Conservation (phyloP, 129 eudicot genomes). For the Glebionis coronaria region DNA sequence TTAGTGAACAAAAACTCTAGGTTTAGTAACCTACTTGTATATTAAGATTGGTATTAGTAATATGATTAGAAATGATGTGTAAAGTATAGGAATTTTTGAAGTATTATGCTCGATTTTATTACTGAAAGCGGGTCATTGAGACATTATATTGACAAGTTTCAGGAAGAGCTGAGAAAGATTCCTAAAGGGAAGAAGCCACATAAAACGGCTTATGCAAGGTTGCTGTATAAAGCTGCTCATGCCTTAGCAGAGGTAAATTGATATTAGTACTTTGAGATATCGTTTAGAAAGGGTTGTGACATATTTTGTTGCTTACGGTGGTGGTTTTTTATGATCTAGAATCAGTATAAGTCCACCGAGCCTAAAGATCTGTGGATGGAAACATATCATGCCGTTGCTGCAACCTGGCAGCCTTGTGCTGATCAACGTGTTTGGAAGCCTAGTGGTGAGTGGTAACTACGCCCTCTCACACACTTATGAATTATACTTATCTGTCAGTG, state of each 20-base stretch:
- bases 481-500: not conserved
- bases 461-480: conserved; percentile 23
- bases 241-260: conserved; percentile 83
- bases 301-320: not conserved
- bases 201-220: conserved; percentile 77
- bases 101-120: not conserved
- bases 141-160: conserved; percentile 27
- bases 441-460: conserved; percentile 68
- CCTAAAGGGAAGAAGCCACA: conserved; percentile 76
- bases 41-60: too few species aligned
- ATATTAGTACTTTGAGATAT: not conserved
- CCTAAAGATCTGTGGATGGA: conserved; percentile 95
- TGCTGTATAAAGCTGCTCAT: conserved; percentile 92
- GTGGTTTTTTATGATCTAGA: conserved; percentile 28
- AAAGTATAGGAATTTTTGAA: too few species aligned
- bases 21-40: too few species aligned
- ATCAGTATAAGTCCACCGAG: conserved; percentile 59
- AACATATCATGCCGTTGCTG: conserved; percentile 67
- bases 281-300: not conserved
- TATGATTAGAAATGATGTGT: too few species aligned
- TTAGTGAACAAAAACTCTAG: too few species aligned
- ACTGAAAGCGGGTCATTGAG: not conserved
- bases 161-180: conserved; percentile 69
- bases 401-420: conserved; percentile 87
- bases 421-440: conserved; percentile 82